Evolutionary conservation across 2,329 filamentous ascomycete species (phyloP), one percentile per base, ranked within the genome.

Genomic region (Coniochaeta hoffmannii): DNA sequence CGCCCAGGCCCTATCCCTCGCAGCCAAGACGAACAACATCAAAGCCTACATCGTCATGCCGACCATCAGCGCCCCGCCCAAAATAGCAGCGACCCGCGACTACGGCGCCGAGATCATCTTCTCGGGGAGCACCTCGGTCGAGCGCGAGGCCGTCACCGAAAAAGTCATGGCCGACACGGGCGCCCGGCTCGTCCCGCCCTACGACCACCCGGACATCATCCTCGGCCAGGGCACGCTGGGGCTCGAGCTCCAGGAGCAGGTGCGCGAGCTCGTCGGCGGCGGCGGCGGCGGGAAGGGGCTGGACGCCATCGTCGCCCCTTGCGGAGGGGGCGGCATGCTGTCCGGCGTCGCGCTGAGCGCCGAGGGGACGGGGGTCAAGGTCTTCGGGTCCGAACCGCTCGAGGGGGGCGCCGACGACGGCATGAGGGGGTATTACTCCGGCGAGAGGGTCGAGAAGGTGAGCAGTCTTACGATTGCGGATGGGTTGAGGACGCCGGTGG

Each of bases 41-140:
- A 86, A 87, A 11, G 90, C 90, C 0, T 83, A 93, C 73, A 92
- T 97, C 66, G 86, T 97, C 57, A 97, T 97, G 93, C 93, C 93
- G 0, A 69, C 73, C n/a, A 94, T 94, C 66, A 87, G 86, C 56
- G 87, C 89, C 0, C 82, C 88, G n/a, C 86, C 85, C 59, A 97
- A 97, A 71, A 90, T 97, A 59, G 86, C 88, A 3, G 92, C 87
- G 0, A 96, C 93, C 0, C 76, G 79, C 62, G 80, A 83, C 6
- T 90, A 96, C 70, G 89, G 89, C 59, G 89, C 90, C 4, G 77
- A 78, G 38, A 81, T 97, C 31, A 76, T 90, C 56, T 95, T 96
- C 76, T 89, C 85, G 66, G 93, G 93, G 15, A 86, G 85, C 56
- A 96, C 91, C 1, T 82, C 82, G 38, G 74, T 80, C 4, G 93